Evolutionary conservation across 1,284 basidiomycete genomes (phyloP).

Genomic region (Fomitopsis pinicola): DNA sequence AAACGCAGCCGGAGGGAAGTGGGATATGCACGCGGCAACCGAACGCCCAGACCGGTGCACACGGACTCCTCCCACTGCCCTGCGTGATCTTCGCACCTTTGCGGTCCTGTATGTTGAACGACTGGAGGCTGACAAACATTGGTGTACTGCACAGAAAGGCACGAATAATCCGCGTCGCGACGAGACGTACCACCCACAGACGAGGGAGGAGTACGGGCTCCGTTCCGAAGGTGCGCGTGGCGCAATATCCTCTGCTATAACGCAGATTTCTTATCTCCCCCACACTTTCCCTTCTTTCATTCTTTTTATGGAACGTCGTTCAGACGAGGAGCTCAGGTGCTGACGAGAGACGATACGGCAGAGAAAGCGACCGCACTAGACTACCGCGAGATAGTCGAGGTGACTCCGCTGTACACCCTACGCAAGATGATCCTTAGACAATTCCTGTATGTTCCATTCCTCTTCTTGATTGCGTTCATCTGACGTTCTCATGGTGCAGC

Average conservation of each 20-base stretch:
- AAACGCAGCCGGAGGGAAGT: too few species aligned
- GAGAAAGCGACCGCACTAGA: slow-evolving; percentile 25
- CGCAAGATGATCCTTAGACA: slow-evolving; percentile 49
- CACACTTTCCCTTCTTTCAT: too few species aligned
- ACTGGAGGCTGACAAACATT: too few species aligned
- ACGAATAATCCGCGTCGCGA: slow-evolving; percentile 30
- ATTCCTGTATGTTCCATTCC: slow-evolving; percentile 29
- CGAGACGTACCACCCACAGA: slow-evolving; percentile 32
- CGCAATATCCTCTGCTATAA: too few species aligned
- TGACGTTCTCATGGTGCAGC: slow-evolving; percentile 9
- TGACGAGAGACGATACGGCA: not conserved
- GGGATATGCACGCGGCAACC: too few species aligned
- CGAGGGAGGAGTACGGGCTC: slow-evolving; percentile 26
- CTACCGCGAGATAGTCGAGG: slow-evolving; percentile 32
- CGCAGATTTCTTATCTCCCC: too few species aligned
- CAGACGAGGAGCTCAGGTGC: not conserved
- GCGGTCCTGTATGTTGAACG: too few species aligned
- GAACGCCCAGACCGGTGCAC: too few species aligned
- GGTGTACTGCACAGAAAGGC: slow-evolving; percentile 20
- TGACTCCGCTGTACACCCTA: slow-evolving; percentile 58
- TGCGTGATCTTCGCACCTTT: too few species aligned
- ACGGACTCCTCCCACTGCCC: too few species aligned
- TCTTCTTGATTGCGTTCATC: slow-evolving; percentile 22
- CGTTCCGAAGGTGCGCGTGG: slow-evolving; percentile 18
- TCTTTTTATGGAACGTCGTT: too few species aligned